Percentiles rank a stretch among this genome's conserved stretches.
These are phyloP conservation scores for Daedaleopsis sinensis DNA, from an alignment of 768 basidiomycete species.

Conservation along the genomic window DNA sequence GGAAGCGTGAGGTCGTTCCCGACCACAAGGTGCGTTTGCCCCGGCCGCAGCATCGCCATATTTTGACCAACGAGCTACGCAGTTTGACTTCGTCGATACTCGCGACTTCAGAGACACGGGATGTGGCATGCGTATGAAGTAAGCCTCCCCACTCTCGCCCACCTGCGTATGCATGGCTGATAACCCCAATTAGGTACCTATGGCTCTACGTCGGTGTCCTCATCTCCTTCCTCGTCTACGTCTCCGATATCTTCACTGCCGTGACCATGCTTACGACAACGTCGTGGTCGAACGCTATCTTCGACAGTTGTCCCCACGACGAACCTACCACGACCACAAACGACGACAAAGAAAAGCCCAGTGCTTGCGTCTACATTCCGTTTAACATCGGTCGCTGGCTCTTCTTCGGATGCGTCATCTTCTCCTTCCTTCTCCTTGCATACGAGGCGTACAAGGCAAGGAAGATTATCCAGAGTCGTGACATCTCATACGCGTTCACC, in stretches of 20 bases:
- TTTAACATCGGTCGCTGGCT: conserved; percentile 94
- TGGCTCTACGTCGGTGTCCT: conserved; percentile 92
- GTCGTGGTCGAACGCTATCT: conserved; percentile 91
- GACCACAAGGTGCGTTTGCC: conserved; percentile 85
- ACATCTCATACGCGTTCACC: conserved; percentile 98
- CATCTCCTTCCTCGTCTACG: conserved; percentile 95
- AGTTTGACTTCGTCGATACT: conserved; percentile 98
- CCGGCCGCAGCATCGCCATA: background rate
- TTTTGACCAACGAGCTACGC: background rate
- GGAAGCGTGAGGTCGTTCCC: conserved; percentile 97
- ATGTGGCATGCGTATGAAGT: conserved; percentile 88
- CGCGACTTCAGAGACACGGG: conserved; percentile 90
- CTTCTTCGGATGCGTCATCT: conserved; percentile 97
- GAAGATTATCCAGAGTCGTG: conserved; percentile 92
- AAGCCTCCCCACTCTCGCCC: conserved; percentile 14
- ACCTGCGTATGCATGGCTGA: background rate
- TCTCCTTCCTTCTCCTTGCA: conserved; percentile 91
- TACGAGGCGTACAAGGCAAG: conserved; percentile 93
- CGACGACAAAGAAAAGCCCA: conserved; percentile 35
- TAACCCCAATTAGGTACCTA: conserved; percentile 65
- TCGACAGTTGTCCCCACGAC: conserved; percentile 60
- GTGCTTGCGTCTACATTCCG: conserved; percentile 82
- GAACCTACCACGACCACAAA: background rate
- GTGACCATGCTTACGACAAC: conserved; percentile 93
- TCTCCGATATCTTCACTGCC: conserved; percentile 97